Base-by-base conservation (phyloP, 2,329 filamentous ascomycete genomes). In the Nigrograna mackinnonii region DNA sequence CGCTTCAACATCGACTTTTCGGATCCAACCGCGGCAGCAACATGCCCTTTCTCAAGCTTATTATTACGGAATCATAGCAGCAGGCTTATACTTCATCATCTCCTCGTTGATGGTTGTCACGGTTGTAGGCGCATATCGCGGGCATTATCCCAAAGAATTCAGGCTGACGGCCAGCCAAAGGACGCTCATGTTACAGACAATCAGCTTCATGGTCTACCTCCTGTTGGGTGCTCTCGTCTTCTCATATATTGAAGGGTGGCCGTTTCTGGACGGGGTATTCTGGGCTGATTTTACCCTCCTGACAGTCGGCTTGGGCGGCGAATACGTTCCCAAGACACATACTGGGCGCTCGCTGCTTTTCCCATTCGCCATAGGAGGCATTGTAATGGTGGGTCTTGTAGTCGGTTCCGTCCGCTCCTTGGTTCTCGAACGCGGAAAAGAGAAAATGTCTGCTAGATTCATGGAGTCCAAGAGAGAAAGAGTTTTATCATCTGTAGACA, bases 31-130 rank as follows among this genome's bases (percentile, higher is more conserved):
- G 0, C 64, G 64, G 12, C 43, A 62, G 30, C 61, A 68, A 9
- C 74, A 77, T 49, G 72, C 77, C 1, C 61, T 83, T 18, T 76
- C 77, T 0, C 77, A 80, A 50, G 78, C 78, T 5, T 83, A 77
- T 57, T 84, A 83, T 57, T 84, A 83, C 50, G 80, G 72, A 2
- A 76, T 81, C 39, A 79, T 81, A 41, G 81, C 81, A 4, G 78
- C 80, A 3, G 72, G 58, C 0, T 57, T 83, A 3, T 84, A 84
- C 54, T 78, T 79, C 44, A 68, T 82, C 39, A 75, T 84, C 28
- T 72, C 78, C 1, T 70, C 70, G 2, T 59, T 83, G 6, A 76
- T 83, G 73, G 67, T 75, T 21, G 52, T 80, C 6, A 84, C 80
- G 0, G 77, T 80, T 1, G 74, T 73, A 41, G 81, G 81, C 5